These are phyloP conservation scores for Trichoderma gamsii DNA, from an alignment of 495 filamentous ascomycete genomes.

Conservation along the genomic window DNA sequence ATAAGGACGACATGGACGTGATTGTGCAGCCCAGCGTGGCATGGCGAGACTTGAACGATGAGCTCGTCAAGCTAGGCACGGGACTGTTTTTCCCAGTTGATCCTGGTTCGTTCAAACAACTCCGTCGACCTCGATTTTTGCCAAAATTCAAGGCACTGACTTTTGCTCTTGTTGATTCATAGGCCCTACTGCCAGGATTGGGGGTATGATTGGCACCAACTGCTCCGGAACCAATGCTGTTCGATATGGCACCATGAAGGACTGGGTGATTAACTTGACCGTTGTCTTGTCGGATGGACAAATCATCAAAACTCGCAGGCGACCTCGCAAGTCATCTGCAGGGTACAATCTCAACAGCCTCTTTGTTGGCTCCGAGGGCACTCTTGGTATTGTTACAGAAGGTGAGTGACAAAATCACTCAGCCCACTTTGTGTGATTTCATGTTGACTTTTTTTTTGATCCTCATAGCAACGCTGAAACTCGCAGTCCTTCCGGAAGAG, in stretches of 20 bases:
- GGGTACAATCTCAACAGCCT: constrained; percentile 75
- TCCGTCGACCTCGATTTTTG: background rate
- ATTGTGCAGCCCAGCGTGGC: constrained; percentile 84
- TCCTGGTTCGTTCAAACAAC: constrained; percentile 49
- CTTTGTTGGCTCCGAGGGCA: constrained; percentile 75
- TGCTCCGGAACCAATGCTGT: constrained; percentile 78
- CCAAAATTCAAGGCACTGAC: background rate
- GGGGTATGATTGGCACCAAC: constrained; percentile 74
- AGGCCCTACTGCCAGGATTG: constrained; percentile 58
- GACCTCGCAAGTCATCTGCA: constrained; percentile 72
- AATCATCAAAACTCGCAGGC: constrained; percentile 66
- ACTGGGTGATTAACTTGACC: constrained; percentile 78
- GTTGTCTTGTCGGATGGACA: constrained; percentile 75
- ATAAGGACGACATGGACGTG: constrained; percentile 85
- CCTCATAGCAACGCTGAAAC: constrained; percentile 57
- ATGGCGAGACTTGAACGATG: constrained; percentile 85
- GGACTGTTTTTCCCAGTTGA: constrained; percentile 89
- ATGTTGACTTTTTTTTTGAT: background rate
- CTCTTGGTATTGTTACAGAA: constrained; percentile 71
- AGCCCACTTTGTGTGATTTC: background rate
- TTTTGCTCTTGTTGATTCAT: constrained; percentile 9
- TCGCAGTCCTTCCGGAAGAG: constrained; percentile 66
- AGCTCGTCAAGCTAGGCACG: constrained; percentile 58
- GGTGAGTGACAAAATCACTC: background rate
- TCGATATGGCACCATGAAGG: constrained; percentile 79